Evolutionary conservation across 257 asterid species (phyloP), one percentile per base, ranked within the genome.

Genomic region (Forsythia suspensa): DNA sequence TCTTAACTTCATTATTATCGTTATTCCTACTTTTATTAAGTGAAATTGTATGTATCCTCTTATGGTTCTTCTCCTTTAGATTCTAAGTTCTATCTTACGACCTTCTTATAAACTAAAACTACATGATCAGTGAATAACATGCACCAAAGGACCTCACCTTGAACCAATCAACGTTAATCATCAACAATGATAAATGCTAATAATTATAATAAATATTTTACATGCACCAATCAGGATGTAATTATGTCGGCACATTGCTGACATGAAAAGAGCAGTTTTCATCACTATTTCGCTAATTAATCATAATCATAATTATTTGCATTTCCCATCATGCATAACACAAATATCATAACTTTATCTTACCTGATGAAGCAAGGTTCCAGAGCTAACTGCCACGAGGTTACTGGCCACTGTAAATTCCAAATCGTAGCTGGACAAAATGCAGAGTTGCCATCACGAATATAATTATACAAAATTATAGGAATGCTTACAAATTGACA

Each of bases 391-490:
- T 75, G 98, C 99, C 65, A 96, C 93, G 70, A 89, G 87, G 85
- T 96, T 89, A 81, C 83, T 83, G 87, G 97, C 97, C 87, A 94
- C 99, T 2, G 99, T 96, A 83, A 92, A 94, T 84, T 96, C 99
- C 85, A 96, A 86, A 87, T 96, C 97, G 82, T 92, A 96, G 87
- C 99, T 96, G 86, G 73, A 76, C 75, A 84, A 74, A 18, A 83
- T 73, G 77, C 74, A 86, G 74, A 81, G 76, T 44, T 79, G 77
- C 42, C 41, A 80, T 74, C 34, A 82, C 74, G 69, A 88, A 75
- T 41, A 76, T 71, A 74, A 63, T 15, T 71, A 73, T 61, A 42
- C 51, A 71, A 43, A 61, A 71, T 51, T 43, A 38, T 9, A 48
- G 34, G 66, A 76, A 59, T 76, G 67, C 55, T 78, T 59, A 24